Conservation (phyloP, 805 yeast genomes). For the Starmerella bombi region DNA sequence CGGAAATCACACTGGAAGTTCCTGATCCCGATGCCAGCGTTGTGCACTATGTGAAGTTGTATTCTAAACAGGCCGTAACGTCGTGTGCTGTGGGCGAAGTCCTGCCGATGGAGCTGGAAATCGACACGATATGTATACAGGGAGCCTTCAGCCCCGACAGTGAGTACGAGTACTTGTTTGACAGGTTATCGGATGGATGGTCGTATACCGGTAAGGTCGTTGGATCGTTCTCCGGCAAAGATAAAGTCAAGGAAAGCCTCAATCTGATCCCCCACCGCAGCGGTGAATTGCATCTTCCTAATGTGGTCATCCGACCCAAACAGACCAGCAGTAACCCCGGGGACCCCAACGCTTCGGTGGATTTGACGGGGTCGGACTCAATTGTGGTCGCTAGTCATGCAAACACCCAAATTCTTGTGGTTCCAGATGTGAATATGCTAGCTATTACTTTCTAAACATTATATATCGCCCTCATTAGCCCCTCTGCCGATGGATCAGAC, state of each 20-base stretch:
- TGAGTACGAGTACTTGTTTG: conserved; percentile 36
- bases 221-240: conserved; percentile 34
- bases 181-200: conserved; percentile 58
- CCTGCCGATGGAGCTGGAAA: conserved; percentile 33
- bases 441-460: conserved; percentile 37
- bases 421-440: conserved; percentile 52
- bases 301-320: conserved; percentile 30
- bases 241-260: conserved; percentile 28
- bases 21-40: conserved; percentile 48
- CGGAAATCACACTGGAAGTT: conserved; percentile 39
- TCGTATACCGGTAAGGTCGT: conserved; percentile 57
- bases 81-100: conserved; percentile 49
- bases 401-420: conserved; percentile 53
- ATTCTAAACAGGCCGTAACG: conserved; percentile 20
- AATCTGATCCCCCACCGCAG: conserved; percentile 59
- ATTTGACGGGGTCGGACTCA: conserved; percentile 1
- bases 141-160: conserved; percentile 11
- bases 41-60: conserved; percentile 45
- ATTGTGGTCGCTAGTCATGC: conserved; percentile 49
- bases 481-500: conserved; percentile 53
- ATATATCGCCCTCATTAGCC: conserved; percentile 36
- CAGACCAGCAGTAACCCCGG: conserved; percentile 27
- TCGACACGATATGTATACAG: conserved; percentile 24
- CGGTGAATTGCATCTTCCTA: conserved; percentile 62
- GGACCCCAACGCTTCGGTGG: not conserved